These are phyloP conservation scores for Capsella bursapastoris DNA, from an alignment of 345 rosid species.

Conservation along the genomic window DNA sequence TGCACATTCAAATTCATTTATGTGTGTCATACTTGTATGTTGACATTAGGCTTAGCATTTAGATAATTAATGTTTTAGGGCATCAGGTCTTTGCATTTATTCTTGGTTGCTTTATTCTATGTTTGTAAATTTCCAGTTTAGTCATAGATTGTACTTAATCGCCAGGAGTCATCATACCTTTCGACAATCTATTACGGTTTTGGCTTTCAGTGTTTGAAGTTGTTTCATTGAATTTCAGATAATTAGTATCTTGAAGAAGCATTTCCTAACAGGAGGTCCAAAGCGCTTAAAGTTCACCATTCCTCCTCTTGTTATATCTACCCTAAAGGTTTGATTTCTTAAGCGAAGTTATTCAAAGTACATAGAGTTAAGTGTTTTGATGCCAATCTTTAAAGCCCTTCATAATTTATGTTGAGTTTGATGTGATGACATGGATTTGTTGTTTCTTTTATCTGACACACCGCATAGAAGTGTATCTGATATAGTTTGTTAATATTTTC, in stretches of 20 bases:
- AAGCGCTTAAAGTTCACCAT: conserved; percentile 86
- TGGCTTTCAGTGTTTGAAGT: conserved; percentile 33
- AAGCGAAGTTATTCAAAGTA: conserved; percentile 17
- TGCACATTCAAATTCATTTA: conserved; percentile 26
- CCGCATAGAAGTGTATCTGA: conserved; percentile 23
- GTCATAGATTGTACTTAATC: conserved; percentile 15
- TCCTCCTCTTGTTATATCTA: conserved; percentile 91
- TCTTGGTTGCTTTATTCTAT: conserved; percentile 19
- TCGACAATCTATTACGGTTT: conserved; percentile 19
- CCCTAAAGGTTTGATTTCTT: conserved; percentile 72
- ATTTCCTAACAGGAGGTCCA: conserved; percentile 90
- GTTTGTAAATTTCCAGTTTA: conserved; percentile 21
- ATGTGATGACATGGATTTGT: conserved; percentile 25
- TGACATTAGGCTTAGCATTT: conserved; percentile 27
- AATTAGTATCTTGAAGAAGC: conserved; percentile 68
- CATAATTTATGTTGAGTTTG: conserved; percentile 11
- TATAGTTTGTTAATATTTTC: conserved; percentile 16
- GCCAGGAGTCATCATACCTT: conserved; percentile 19
- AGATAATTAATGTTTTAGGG: conserved; percentile 1
- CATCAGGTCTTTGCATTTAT: conserved; percentile 12
- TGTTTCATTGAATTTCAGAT: conserved; percentile 62
- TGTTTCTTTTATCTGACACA: conserved; percentile 21
- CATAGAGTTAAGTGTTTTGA: not conserved
- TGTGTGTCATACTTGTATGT: conserved; percentile 25
- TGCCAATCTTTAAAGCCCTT: conserved; percentile 11